phyloP scores from a whole-genome alignment of 257 asterid genomes.

The Hygrophila difformis region DNA sequence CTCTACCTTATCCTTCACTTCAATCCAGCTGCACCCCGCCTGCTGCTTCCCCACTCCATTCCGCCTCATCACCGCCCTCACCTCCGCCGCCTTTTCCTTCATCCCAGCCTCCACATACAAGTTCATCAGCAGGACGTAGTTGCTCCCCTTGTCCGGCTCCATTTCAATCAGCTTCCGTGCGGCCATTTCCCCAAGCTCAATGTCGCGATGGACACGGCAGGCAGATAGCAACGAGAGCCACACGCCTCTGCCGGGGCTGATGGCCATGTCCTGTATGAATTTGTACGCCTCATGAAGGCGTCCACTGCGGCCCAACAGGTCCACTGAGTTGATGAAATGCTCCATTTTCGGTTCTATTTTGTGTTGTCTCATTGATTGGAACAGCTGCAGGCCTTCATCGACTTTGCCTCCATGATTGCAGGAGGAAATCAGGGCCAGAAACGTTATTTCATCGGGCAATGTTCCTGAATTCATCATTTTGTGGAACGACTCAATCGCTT shows the following conservation, averaged over 20 bases:
- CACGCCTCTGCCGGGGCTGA: slow-evolving; percentile 36
- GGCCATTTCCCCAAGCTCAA: slow-evolving; percentile 73
- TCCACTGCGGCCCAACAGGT: slow-evolving; percentile 72
- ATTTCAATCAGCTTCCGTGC: slow-evolving; percentile 43
- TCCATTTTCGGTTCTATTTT: slow-evolving; percentile 49
- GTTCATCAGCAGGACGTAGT: slow-evolving; percentile 57
- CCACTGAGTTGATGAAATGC: slow-evolving; percentile 62
- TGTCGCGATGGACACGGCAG: slow-evolving; percentile 51
- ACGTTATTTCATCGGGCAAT: slow-evolving; percentile 64
- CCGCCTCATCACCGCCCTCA: slow-evolving; percentile 60
- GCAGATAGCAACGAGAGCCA: slow-evolving; percentile 79
- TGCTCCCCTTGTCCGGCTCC: slow-evolving; percentile 52
- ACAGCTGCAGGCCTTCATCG: slow-evolving; percentile 44
- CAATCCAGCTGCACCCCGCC: slow-evolving; percentile 95
- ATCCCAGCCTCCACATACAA: slow-evolving; percentile 58
- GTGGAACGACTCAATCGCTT: slow-evolving; percentile 44
- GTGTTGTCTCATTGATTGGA: slow-evolving; percentile 42
- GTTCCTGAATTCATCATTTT: slow-evolving; percentile 49
- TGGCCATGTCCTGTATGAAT: slow-evolving; percentile 42
- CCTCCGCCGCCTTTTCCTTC: slow-evolving; percentile 58
- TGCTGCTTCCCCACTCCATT: slow-evolving; percentile 56
- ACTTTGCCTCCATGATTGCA: slow-evolving; percentile 79
- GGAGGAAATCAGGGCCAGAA: slow-evolving; percentile 66
- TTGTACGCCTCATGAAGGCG: slow-evolving; percentile 42
- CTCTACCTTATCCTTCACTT: slow-evolving; percentile 44